Evolutionary conservation across 2,329 filamentous ascomycete species (phyloP), one percentile per base, ranked within the genome.

Genomic region (Neobulgaria alba): DNA sequence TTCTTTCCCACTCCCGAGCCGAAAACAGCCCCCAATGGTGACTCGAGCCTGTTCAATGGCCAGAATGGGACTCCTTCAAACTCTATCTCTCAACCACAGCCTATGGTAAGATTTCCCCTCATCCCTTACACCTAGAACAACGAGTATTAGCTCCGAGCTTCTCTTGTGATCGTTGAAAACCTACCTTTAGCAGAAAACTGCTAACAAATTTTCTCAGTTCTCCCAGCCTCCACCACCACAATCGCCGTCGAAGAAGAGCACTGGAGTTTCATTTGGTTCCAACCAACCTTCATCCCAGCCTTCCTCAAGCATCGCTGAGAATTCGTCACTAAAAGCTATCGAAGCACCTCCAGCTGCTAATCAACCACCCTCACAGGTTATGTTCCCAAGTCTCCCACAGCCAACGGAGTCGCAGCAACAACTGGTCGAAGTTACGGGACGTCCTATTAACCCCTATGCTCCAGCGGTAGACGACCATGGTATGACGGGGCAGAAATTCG

Each of bases 301-400:
- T 12, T 26, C 23, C 12, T 26, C 23, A 12, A 26, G 23, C 12
- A 26, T 12, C 12, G 12, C 23, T 26, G 23, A 7, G 7, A 7
- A 7, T 26, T 26, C 12, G 23, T 26, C 23, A 7, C 15, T 32
- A 29, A 37, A 30, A 37, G 23, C 33, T 7, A 31, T 32, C 31
- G 21, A 41, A 29, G 7, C 39, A 2, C 49, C 49, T 12, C 14
- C 37, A 20, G 32, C 36, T 36, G 42, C 48, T 23, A 45, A 20
- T n/a, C 42, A 52, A 18, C 45, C 47, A 15, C 38, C 43, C 10
- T 36, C 44, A 12, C 43, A 32, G 29, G 49, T 43, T 20, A 45
- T 47, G 39, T 50, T 50, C 36, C 41, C 45, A 30, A 36, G 33
- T 16, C 26, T 50, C 5, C 14, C 39, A 12, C 39, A 39, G 23